Evolutionary conservation across 2,329 filamentous ascomycete species (phyloP), one percentile per base, ranked within the genome.

Genomic region (Pseudocercospora fijiensis): DNA sequence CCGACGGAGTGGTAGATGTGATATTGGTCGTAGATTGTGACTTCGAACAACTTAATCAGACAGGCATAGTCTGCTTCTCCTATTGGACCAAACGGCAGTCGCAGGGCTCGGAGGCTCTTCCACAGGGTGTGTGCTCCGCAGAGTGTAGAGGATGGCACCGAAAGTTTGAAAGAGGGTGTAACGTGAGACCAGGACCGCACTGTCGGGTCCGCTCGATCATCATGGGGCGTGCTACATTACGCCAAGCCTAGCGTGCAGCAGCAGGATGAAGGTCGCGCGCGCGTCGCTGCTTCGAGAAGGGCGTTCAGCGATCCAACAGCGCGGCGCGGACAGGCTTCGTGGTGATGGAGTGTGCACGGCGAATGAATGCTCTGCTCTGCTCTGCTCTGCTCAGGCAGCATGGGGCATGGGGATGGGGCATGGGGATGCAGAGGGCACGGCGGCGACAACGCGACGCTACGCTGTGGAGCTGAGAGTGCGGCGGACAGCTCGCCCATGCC

Each of bases 141-240:
- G n/a, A n/a, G n/a, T n/a, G n/a, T n/a, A n/a, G n/a, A n/a, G n/a
- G n/a, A n/a, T n/a, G n/a, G n/a, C n/a, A n/a, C n/a, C n/a, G n/a
- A n/a, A n/a, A n/a, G n/a, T n/a, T n/a, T n/a, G n/a, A n/a, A n/a
- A n/a, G n/a, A n/a, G n/a, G n/a, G n/a, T n/a, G n/a, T n/a, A 56
- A 26, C 16, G 52, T 56, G 52, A 56, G 52, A 56, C 52, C 52
- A 56, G 52, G 28, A 18, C 52, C 52, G 26, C 52, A 56, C 27
- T 56, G 52, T 56, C 52, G 52, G 52, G 52, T 24, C 24, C 52
- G 52, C 52, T 30, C 52, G 52, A 56, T 37, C 52, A 56, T 37
- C 52, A 56, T 37, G 52, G 52, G 52, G 52, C 26, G 52, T 56
- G 52, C 27, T 20, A 24, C 28, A 56, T n/a, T 37, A 16, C 28